Conservation (phyloP, 768 basidiomycete species). For the Cyathus striatus region DNA sequence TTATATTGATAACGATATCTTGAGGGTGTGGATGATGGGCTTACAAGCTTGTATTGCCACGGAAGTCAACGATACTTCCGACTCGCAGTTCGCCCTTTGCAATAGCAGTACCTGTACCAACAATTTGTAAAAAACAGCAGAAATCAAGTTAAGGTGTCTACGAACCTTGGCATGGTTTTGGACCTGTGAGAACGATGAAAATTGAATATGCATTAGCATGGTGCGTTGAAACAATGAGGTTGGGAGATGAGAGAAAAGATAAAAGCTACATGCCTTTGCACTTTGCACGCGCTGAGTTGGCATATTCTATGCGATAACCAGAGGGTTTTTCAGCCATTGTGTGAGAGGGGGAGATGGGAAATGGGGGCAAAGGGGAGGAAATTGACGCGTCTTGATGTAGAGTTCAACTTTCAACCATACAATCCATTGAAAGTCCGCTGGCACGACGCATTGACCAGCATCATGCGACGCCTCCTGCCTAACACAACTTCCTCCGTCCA, state of each 20-base stretch:
- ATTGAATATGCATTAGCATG: slow-evolving; percentile 16
- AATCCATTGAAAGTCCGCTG: slow-evolving; percentile 42
- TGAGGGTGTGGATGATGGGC: slow-evolving; percentile 15
- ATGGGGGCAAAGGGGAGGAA: slow-evolving; percentile 17
- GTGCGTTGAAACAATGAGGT: slow-evolving; percentile 8
- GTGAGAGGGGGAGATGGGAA: slow-evolving; percentile 16
- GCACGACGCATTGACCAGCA: slow-evolving; percentile 40
- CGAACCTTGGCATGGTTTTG: slow-evolving; percentile 71
- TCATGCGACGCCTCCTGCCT: slow-evolving; percentile 5
- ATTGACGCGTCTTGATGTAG: slow-evolving; percentile 26
- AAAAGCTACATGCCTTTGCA: slow-evolving; percentile 61
- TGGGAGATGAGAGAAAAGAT: slow-evolving; percentile 7
- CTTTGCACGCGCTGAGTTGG: slow-evolving; percentile 59
- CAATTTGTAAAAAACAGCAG: slow-evolving; percentile 12
- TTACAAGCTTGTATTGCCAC: slow-evolving; percentile 65
- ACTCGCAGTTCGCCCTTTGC: slow-evolving; percentile 69
- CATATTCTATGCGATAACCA: slow-evolving; percentile 80
- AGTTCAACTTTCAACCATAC: slow-evolving; percentile 17
- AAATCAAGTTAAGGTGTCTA: not conserved
- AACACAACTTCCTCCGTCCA: not conserved
- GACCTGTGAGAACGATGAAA: slow-evolving; percentile 52
- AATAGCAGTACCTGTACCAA: slow-evolving; percentile 56
- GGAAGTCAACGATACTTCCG: slow-evolving; percentile 71
- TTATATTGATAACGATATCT: slow-evolving; percentile 3
- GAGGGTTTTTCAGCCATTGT: slow-evolving; percentile 45